Base-by-base conservation (phyloP, 2,329 filamentous ascomycete genomes). In the Hymenoscyphus fraxineus region DNA sequence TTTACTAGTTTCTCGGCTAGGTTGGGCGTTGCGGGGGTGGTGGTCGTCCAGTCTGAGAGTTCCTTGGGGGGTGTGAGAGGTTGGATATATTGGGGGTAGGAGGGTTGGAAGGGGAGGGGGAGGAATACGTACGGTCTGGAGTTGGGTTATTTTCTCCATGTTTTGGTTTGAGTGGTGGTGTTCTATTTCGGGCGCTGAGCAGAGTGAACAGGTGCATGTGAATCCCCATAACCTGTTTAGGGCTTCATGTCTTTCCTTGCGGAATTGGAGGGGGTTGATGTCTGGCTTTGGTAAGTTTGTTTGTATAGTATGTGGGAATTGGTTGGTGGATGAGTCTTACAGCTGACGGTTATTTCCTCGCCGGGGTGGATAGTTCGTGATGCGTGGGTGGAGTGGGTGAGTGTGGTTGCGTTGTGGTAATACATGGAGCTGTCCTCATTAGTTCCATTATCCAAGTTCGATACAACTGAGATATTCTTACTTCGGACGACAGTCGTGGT, bases 401-500 rank as follows among this genome's bases (percentile, higher is more conserved):
- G 70, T 0, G 76, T 77, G 5, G 64, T 64, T 12, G 73, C 69
- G 63, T 79, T 76, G 59, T 78, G 77, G 58, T 76, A 76, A 67
- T 77, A 79, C 69, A 73, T 70, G 10, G 72, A 63, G 65, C 70
- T 72, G 59, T n/a, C 9, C 39, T 2, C 22, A 31, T 70, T 59
- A 68, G 65, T 44, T 22, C 16, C 3, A 27, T 27, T 27, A 27
- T 27, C 3, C 1, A 27, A 12, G 1, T 54, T 12, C 58, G 9
- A 16, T 15, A 44, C 22, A 35, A 9, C 2, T 7, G 39, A 2
- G 10, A 31, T 1, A 38, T 19, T 73, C 75, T 47, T 73, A 75
- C 67, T 79, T 80, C 27, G 78, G 78, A n/a, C 73, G 73, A 64
- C 78, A 80, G 62, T 77, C 78, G 66, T 80, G 78, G 64, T 80